Evolutionary conservation across 345 rosid genomes (phyloP).

Genomic region (Populus nigra): DNA sequence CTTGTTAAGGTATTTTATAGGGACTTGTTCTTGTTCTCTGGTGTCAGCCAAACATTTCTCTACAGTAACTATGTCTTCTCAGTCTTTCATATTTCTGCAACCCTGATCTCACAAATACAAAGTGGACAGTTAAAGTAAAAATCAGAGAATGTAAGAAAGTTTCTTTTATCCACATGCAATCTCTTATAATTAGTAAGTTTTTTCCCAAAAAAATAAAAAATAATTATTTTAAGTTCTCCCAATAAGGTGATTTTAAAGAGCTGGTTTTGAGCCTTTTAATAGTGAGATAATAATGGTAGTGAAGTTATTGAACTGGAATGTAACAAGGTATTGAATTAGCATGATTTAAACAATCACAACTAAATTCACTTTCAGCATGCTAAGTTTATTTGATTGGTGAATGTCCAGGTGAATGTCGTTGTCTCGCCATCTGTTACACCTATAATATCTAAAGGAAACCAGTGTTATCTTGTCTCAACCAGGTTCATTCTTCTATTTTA

Average conservation of each 20-base stretch:
- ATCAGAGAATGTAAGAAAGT: too few species aligned
- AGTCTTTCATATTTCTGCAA: too few species aligned
- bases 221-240: not conserved
- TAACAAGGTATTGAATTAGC: not conserved
- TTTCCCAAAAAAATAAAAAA: not conserved
- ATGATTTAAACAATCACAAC: not conserved
- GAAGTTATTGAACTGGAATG: not conserved
- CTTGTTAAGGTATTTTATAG: too few species aligned
- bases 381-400: constrained; percentile 13
- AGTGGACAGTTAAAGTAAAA: not conserved
- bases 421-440: constrained; percentile 56
- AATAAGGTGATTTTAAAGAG: not conserved
- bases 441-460: constrained; percentile 50
- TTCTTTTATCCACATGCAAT: not conserved
- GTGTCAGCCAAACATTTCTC: not conserved
- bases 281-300: not conserved
- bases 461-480: constrained; percentile 65
- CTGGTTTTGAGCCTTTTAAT: constrained; percentile 2
- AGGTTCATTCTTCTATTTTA: constrained; percentile 48
- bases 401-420: constrained; percentile 56
- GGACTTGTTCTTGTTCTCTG: not conserved
- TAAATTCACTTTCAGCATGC: not conserved
- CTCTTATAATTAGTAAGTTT: not conserved
- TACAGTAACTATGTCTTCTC: too few species aligned
- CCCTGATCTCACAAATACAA: too few species aligned